Base-by-base conservation (phyloP, 2,329 filamentous ascomycete species). In the Leptosphaerulina australis region DNA sequence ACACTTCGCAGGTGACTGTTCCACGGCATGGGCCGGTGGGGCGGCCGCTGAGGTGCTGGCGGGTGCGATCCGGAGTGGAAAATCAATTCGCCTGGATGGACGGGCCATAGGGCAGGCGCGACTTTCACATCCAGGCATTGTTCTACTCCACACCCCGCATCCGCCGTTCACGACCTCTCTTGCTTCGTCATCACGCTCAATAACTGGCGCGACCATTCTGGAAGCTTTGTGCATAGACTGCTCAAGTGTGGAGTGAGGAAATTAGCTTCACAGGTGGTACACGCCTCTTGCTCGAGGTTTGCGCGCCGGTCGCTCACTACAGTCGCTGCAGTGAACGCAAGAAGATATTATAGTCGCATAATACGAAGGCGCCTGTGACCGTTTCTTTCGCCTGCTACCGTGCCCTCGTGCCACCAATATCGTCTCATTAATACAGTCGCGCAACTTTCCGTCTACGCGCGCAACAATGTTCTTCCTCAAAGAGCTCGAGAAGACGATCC, bases 391-490 rank as follows among this genome's bases (percentile, higher is more conserved):
- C 47, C 38, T 51, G 15, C 44, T 38, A 30, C 44, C 37, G 29
- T 50, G 43, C 48, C 50, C 46, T 28, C 43, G 62, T 62, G 62
- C 56, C 46, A 56, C 43, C 44, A 52, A 47, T 38, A 45, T 44
- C 38, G 33, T 25, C 33, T 53, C 50, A 46, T n/a, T 40, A 17
- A 24, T 28, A 35, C 48, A 35, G 33, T 38, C 44, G 21, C 45
- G 53, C 51, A 40, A 18, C 51, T 48, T 53, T 20, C 28, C 41
- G 15, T 38, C 28, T 50, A 46, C 26, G 55, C 43, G 30, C 44
- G 54, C 58, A 75, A 77, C 58, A 64, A 99, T 99, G 94, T 99
- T 97, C 77, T 99, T 99, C 80, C 89, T 99, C 60, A 91, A 96
- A 77, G 93, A 96, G 71, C 88, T 97, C 76, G 91, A 96, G 78